A percentile compares a stretch with the other conserved stretches of the same genome.
Evolutionary conservation across 208 protist species (phyloP).

Genomic region (Trypanosoma caninum): DNA sequence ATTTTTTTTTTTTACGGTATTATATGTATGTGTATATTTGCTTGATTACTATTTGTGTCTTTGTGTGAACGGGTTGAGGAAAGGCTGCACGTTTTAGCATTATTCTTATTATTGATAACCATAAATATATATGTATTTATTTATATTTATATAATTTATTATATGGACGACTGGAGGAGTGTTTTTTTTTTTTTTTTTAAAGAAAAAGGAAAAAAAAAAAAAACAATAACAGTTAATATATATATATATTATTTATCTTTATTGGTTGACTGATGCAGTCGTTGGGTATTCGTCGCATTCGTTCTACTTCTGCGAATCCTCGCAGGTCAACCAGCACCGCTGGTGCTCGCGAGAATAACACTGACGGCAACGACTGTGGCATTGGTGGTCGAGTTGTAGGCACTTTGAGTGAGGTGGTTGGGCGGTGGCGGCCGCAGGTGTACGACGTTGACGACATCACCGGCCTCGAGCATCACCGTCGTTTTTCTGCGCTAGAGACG

Average conservation of each 20-base stretch:
- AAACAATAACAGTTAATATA: too few species aligned
- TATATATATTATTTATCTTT: too few species aligned
- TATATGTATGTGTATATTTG: not conserved
- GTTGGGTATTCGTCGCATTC: constrained; percentile 18
- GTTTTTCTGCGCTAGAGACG: constrained; percentile 5
- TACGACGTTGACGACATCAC: constrained; percentile 22
- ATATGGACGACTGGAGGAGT: too few species aligned
- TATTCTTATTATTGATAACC: too few species aligned
- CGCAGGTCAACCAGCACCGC: not conserved
- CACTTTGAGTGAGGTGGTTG: not conserved
- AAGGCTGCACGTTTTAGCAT: too few species aligned
- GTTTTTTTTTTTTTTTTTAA: not conserved
- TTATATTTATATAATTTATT: too few species aligned
- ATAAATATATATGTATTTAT: too few species aligned
- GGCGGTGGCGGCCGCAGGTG: not conserved
- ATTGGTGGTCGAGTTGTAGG: not conserved
- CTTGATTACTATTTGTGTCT: not conserved
- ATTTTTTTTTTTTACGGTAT: not conserved
- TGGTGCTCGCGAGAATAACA: not conserved
- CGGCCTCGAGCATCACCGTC: constrained; percentile 14
- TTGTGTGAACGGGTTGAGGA: too few species aligned
- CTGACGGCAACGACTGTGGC: not conserved
- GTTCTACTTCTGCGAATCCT: not conserved
- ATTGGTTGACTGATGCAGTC: not conserved
- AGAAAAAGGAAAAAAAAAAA: too few species aligned